Conservation (phyloP, 345 rosid species). For the Odontarrhena argentea region DNA sequence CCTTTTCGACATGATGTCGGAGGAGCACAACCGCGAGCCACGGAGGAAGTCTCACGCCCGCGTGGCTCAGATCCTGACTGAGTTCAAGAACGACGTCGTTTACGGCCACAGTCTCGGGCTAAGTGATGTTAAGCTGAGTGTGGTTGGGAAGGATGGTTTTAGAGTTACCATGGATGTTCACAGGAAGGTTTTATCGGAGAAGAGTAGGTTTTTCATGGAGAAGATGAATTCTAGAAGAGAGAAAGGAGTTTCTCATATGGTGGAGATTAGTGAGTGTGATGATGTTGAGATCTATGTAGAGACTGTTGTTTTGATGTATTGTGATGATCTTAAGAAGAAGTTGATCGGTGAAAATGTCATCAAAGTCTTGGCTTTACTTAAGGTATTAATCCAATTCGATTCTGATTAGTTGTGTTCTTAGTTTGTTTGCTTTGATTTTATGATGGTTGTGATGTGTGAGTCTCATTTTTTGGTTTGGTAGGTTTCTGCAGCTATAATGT, state of each 20-base stretch:
- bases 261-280: slow-evolving; percentile 93
- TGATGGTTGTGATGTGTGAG: slow-evolving; percentile 4
- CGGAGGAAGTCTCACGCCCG: slow-evolving; percentile 59
- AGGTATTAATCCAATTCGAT: slow-evolving; percentile 48
- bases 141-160: slow-evolving; percentile 71
- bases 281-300: slow-evolving; percentile 91
- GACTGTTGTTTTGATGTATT: slow-evolving; percentile 84
- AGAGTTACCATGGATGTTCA: slow-evolving; percentile 81
- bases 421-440: slow-evolving; percentile 8
- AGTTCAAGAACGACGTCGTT: slow-evolving; percentile 48
- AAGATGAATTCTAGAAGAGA: slow-evolving; percentile 56
- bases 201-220: slow-evolving; percentile 79
- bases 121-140: slow-evolving; percentile 82
- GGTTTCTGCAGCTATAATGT: slow-evolving; percentile 83
- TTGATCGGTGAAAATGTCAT: slow-evolving; percentile 70
- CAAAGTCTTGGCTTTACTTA: slow-evolving; percentile 79
- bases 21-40: slow-evolving; percentile 63
- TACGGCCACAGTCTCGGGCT: slow-evolving; percentile 41
- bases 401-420: slow-evolving; percentile 1
- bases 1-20: slow-evolving; percentile 95
- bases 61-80: slow-evolving; percentile 60
- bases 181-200: slow-evolving; percentile 63
- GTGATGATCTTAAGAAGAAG: slow-evolving; percentile 70
- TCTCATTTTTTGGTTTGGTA: slow-evolving; percentile 23
- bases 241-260: slow-evolving; percentile 64